These are phyloP conservation scores for Protomyces gravidus DNA, from an alignment of 1,139 yeast genomes.

Conservation along the genomic window DNA sequence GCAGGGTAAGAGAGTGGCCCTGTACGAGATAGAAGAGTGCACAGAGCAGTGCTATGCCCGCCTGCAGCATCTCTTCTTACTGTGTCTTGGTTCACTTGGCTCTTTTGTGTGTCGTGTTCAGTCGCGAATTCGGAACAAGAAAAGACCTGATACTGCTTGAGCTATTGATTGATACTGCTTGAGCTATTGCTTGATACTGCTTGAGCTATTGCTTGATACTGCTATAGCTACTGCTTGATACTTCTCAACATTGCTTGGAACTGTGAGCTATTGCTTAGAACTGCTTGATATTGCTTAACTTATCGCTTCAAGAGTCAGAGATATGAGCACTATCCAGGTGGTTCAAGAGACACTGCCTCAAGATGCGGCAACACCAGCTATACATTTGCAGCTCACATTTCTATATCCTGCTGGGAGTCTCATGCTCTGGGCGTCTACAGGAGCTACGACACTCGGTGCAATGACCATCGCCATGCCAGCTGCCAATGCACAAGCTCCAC, in stretches of 20 bases:
- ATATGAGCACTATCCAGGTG: not conserved
- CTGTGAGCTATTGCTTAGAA: too few relatives aligned
- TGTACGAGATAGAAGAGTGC: conserved; percentile 35
- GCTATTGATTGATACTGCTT: too few relatives aligned
- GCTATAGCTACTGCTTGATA: too few relatives aligned
- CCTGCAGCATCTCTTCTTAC: not conserved
- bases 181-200: too few relatives aligned
- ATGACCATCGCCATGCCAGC: conserved; percentile 18
- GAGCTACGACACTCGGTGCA: not conserved
- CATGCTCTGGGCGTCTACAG: conserved; percentile 27
- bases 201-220: too few relatives aligned
- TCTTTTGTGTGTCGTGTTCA: too few relatives aligned
- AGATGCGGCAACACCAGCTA: not conserved
- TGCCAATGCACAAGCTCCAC: conserved; percentile 10
- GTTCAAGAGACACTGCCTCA: conserved; percentile 10
- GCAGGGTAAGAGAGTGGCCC: conserved; percentile 51
- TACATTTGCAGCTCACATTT: conserved; percentile 13
- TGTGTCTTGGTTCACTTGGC: too few relatives aligned
- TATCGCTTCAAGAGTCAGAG: not conserved
- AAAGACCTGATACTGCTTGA: too few relatives aligned
- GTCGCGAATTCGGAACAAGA: too few relatives aligned
- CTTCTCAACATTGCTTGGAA: too few relatives aligned
- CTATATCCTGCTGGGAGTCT: conserved; percentile 27
- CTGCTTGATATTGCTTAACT: too few relatives aligned
- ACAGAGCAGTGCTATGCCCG: not conserved